Evolutionary conservation across 2,329 filamentous ascomycete species (phyloP), one percentile per base, ranked within the genome.

Genomic region (Penicillium sp.): DNA sequence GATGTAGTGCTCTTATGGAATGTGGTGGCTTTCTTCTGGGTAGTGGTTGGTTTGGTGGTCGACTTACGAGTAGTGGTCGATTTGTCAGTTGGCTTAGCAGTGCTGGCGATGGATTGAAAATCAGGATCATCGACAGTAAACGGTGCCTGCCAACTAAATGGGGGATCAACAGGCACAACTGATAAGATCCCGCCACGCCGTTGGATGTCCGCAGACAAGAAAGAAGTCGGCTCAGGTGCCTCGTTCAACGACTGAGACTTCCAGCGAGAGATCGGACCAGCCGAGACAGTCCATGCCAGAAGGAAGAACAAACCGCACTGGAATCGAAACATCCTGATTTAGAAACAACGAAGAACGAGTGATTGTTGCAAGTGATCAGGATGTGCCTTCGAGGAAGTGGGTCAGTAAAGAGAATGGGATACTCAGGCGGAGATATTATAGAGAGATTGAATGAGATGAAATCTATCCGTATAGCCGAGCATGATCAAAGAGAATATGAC

Each of bases 211-310:
- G 27, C 27, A 23, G 23, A 19, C 3, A 19, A 3, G 14, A 16
- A 26, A 2, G 7, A 18, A 23, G 27, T 26, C 16, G 34, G 36
- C 3, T 46, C 40, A 34, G 18, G 10, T 7, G 56, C 35, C 18
- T 53, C 32, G 14, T 55, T 27, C 26, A 48, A 38, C 26, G 55
- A 23, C 19, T 38, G 41, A 27, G 41, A 47, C 36, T 51, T 30
- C 38, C 58, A 59, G 35, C 59, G 64, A 55, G 60, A 55, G 45
- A 71, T 68, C 60, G 68, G 69, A 47, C 64, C 60, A 43, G 64
- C 62, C 54, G 56, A 63, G 36, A 58, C 65, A 8, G 44, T 49
- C 47, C 57, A 56, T 9, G 53, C 55, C 16, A 59, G 35, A 44
- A 67, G 34, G 26, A 60, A 40, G 14, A 63, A 23, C 1, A 57